Evolutionary conservation across 805 yeast species (phyloP), one percentile per base, ranked within the genome.

Genomic region (Nakazawaea pomicola): DNA sequence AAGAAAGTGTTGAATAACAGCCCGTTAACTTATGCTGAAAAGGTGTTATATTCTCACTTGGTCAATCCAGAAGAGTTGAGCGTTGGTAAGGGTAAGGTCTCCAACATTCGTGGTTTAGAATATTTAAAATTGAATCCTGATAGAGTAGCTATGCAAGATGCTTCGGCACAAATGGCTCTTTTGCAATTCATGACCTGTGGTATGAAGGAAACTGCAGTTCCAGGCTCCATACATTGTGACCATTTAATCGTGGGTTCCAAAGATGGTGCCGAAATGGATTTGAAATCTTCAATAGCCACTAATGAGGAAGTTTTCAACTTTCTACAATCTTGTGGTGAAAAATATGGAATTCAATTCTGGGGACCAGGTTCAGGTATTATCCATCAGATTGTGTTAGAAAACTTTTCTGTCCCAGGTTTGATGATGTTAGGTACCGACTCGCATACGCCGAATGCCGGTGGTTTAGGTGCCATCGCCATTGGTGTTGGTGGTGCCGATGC

Each of bases 401-500:
- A 90, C 75, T 90, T 86, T 67, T 93, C 96, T 47, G 87, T 85
- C 79, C 98, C 98, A 64, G 98, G 98, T 71, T 87, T 91, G 51
- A 76, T 90, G 72, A 83, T 90, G 74, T 79, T 90, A 53, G 97
- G 97, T 74, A 90, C 97, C 44, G 97, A 90, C 70, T 88, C 96
- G 25, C 97, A 90, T 70, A 90, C 97, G 55, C 97, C 97, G 47
- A 90, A 90, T 66, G 97, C 96, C 46, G 97, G 97, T 75, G 97
- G 97, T 70, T 76, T 90, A 59, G 97, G 97, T 72, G 95, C 87
- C 70, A 78, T 90, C 58, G 97, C 97, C 53, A 90, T 90, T 54
- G 98, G 97, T 78, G 97, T 91, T 53, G 98, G 97, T 75, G 98
- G 98, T 77, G 98, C 98, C 52, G 98, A 90, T 66, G 97, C 97